Base-by-base conservation (phyloP, 2,329 filamentous ascomycete genomes). In the Aspergillus fijiensis region DNA sequence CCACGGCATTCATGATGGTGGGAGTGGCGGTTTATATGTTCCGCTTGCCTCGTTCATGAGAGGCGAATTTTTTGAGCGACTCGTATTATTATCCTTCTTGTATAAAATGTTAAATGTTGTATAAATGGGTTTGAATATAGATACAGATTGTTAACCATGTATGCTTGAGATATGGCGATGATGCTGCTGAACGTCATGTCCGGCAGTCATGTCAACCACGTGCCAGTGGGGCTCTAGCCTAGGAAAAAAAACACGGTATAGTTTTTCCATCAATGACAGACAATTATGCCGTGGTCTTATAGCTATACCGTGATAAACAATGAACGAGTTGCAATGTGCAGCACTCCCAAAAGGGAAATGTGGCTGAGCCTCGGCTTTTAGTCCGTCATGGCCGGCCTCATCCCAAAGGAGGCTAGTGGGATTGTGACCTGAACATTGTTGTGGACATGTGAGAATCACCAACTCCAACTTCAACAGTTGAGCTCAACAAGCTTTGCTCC, bases 1-100 rank as follows among this genome's bases (percentile, higher is more conserved):
- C 74, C 27, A 59, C 67, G 1, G 60, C 76, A 21, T 77, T 77
- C 63, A 67, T 63, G 25, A 57, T 70, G 55, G 72, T 75, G 2
- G 72, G 68, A 0, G 57, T 67, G 1, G 63, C 71, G 1, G 68
- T 75, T 16, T 74, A 66, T 66, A 58, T 57, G 29, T 71, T 73
- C 27, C 60, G 60, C n/a, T 33, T 73, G 12, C 70, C 70, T 5
- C 57, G 64, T 47, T 25, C 51, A 14, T 5, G 61, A 63, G 21
- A 51, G 50, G 4, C 49, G 52, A n/a, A 47, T 33, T 5, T 47
- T 21, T 27, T 56, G n/a, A 54, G 11, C 14, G 29, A 16, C 14
- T 29, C 19, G 2, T 31, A 33, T 11, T 35, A 31, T 11, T 51
- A 31, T 51, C 5, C 11, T 21, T 16, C 11, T 14, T 52, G 27